Evolutionary conservation across 202 grass and related monocot species (phyloP), one percentile per base, ranked within the genome.

Genomic region (Elaeis oleifera): DNA sequence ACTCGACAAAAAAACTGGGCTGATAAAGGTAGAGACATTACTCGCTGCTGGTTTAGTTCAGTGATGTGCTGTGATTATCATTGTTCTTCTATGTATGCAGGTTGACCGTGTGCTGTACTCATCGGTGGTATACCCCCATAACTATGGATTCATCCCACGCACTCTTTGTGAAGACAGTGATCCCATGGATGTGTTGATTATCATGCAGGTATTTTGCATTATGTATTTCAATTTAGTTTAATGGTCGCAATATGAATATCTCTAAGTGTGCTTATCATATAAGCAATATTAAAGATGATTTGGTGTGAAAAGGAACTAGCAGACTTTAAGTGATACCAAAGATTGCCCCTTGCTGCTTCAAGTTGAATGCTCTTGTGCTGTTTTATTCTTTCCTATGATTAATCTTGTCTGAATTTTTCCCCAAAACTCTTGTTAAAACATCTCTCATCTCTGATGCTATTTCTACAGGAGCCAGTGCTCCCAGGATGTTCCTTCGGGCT

Each of bases 91-190:
- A 63, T 73, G 1, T 52, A 23, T 79, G 44, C 63, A 96, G 90
- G 91, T 96, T 21, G 84, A 96, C 58, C 87, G 91, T 58, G 87
- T 96, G 51, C 79, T 96, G 5, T 96, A 96, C 68, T 96, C 91
- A 44, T 96, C 91, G 39, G 91, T 96, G 16, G 91, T 96, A 66
- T 96, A 96, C 22, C 91, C 90, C n/a, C 90, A 95, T 65, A 95
- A 95, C 72, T 90, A 95, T 64, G 90, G 90, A 13, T 96, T 96
- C 78, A 90, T 96, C 80, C 90, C 90, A 48, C 90, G 90, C 59
- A 96, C 90, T 22, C 76, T 96, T 4, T 96, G 90, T 58, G 90
- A 96, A 64, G 90, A 96, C 61, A 96, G 78, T 18, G 90, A 96
- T 80, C 90, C 53, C 20, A 54, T 54, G 53, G 53, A 54, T 54